Evolutionary conservation across 73 alveolate genomes (phyloP).

Genomic region (Paramecium pentaurelia): DNA sequence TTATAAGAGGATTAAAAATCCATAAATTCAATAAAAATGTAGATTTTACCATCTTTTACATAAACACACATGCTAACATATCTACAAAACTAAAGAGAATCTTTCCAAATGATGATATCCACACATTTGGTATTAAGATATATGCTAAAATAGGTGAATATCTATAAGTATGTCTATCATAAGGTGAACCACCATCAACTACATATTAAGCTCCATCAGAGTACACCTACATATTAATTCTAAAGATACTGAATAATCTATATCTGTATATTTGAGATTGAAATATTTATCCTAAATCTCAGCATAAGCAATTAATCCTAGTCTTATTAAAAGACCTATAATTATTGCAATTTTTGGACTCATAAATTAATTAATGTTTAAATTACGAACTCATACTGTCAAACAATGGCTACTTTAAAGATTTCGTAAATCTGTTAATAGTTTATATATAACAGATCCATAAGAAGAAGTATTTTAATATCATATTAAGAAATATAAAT

Average conservation of each 20-base stretch:
- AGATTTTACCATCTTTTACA: constrained; percentile 68
- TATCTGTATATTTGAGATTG: constrained; percentile 89
- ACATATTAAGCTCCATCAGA: constrained; percentile 95
- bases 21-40: constrained; percentile 67
- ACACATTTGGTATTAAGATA: constrained; percentile 52
- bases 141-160: constrained; percentile 96
- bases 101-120: constrained; percentile 50
- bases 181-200: constrained; percentile 91
- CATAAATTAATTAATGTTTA: constrained; percentile 9
- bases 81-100: constrained; percentile 76
- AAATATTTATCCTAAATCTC: constrained; percentile 59
- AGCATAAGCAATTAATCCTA: constrained; percentile 42
- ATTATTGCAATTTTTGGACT: constrained; percentile 12
- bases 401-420: background rate
- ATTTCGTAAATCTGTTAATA: background rate
- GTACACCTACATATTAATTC: constrained; percentile 24
- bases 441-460: background rate
- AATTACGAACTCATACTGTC: background rate
- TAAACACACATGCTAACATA: constrained; percentile 70
- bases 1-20: constrained; percentile 85
- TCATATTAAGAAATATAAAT: background rate
- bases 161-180: constrained; percentile 93
- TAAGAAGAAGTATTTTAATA: background rate
- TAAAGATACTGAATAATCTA: constrained; percentile 86
- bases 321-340: constrained; percentile 46